Evolutionary conservation across 495 filamentous ascomycete species (phyloP).

Genomic region (Paragyromitra xinjiangensis): DNA sequence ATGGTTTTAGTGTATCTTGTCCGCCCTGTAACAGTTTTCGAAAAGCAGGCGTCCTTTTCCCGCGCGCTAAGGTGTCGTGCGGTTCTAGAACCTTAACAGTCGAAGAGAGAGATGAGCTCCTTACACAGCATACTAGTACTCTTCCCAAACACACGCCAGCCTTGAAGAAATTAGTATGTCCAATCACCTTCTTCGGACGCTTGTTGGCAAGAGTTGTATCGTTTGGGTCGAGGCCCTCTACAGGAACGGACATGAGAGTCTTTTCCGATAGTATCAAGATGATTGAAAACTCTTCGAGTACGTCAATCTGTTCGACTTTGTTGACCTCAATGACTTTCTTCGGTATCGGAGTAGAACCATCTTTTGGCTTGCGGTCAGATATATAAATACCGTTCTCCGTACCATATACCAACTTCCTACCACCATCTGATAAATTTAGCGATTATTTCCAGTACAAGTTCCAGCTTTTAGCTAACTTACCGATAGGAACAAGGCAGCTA

Average conservation of each 20-base stretch:
- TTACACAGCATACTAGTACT: constrained; percentile 94
- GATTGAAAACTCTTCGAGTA: constrained; percentile 91
- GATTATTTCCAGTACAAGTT: background rate
- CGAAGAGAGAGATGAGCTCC: constrained; percentile 84
- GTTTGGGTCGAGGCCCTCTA: constrained; percentile 82
- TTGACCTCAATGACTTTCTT: constrained; percentile 84
- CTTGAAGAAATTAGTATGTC: constrained; percentile 98
- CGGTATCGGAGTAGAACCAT: constrained; percentile 72
- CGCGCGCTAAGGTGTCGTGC: constrained; percentile 85
- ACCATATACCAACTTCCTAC: constrained; percentile 89
- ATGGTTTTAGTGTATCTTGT: constrained; percentile 92
- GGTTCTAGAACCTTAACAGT: constrained; percentile 99
- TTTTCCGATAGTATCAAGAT: constrained; percentile 93
- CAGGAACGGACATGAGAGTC: constrained; percentile 83
- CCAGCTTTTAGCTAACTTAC: constrained; percentile 62
- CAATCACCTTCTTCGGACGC: constrained; percentile 95
- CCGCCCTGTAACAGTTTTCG: constrained; percentile 93
- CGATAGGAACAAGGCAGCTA: constrained; percentile 90
- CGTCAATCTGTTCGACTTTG: constrained; percentile 93
- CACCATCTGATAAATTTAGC: constrained; percentile 73
- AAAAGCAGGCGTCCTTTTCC: constrained; percentile 89
- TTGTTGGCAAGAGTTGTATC: constrained; percentile 78
- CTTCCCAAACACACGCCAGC: constrained; percentile 92
- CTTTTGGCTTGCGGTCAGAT: constrained; percentile 87
- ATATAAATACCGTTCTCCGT: constrained; percentile 94